Evolutionary conservation across 352 stramenopile species (phyloP).

Genomic region (Globisporangium cederbergense): DNA sequence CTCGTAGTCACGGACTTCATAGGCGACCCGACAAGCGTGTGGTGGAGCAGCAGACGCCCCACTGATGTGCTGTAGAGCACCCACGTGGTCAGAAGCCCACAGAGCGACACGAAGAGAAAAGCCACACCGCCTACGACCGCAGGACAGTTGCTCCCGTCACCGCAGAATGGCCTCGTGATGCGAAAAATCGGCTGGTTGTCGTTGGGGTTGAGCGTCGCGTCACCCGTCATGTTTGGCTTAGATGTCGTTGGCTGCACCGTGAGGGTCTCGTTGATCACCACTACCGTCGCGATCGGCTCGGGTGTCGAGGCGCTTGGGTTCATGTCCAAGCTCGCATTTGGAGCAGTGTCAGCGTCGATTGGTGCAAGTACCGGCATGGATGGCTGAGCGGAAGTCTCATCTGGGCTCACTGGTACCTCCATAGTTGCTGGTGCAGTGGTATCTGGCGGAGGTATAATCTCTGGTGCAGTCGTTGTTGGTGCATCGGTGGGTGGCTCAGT

Average conservation of each 20-base stretch:
- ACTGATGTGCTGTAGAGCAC: constrained; percentile 36
- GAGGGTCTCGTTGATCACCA: not conserved
- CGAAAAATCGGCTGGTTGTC: constrained; percentile 20
- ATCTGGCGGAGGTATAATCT: not conserved
- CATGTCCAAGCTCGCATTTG: not conserved
- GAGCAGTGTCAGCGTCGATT: not conserved
- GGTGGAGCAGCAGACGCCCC: constrained; percentile 43
- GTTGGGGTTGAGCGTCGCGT: constrained; percentile 22
- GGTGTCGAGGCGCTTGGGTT: not conserved
- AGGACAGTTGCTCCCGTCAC: constrained; percentile 53
- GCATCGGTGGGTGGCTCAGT: not conserved
- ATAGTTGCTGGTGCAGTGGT: not conserved
- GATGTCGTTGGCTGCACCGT: not conserved
- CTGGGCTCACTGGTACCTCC: not conserved
- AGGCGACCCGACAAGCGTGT: constrained; percentile 39
- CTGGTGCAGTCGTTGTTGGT: not conserved
- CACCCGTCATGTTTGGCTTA: not conserved
- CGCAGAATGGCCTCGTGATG: constrained; percentile 31
- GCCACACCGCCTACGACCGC: constrained; percentile 51
- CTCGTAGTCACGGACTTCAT: constrained; percentile 51
- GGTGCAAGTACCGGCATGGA: not conserved
- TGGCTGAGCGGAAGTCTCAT: not conserved
- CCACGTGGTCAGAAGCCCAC: constrained; percentile 44
- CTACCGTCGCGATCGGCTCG: not conserved
- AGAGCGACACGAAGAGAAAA: constrained; percentile 50